Evolutionary conservation across 305 asterid genomes (phyloP).

Genomic region (Fraxinus albicans): DNA sequence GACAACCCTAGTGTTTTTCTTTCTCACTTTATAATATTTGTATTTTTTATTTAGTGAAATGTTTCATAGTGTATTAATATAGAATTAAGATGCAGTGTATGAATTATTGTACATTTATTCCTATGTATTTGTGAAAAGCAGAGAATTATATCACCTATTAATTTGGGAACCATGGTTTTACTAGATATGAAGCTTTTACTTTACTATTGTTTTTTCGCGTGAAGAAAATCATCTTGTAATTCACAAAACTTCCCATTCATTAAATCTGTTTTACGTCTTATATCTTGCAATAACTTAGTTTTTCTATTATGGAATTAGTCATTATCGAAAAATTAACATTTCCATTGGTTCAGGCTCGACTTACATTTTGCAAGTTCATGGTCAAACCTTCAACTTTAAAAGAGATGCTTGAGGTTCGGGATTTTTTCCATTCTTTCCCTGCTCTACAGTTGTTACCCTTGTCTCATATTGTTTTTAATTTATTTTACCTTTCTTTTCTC

Average conservation of each 20-base stretch:
- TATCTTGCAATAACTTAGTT: neutral
- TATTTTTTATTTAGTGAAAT: neutral
- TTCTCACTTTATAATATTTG: neutral
- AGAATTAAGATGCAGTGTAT: too few relatives aligned
- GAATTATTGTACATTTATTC: too few relatives aligned
- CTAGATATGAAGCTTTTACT: neutral
- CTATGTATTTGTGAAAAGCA: neutral
- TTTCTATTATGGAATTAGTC: neutral
- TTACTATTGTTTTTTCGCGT: too few relatives aligned
- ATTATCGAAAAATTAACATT: neutral
- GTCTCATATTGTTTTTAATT: too few relatives aligned
- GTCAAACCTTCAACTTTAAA: slow-evolving; percentile 90
- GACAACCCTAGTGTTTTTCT: neutral
- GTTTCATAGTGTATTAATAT: neutral
- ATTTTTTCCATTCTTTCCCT: slow-evolving; percentile 10
- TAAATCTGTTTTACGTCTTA: neutral
- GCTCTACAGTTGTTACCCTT: neutral
- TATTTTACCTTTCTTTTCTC: neutral
- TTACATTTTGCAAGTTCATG: slow-evolving; percentile 98
- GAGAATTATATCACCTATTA: neutral
- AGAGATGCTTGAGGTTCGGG: slow-evolving; percentile 95
- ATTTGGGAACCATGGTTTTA: neutral
- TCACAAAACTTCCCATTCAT: neutral
- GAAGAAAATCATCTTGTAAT: neutral
- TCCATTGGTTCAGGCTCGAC: slow-evolving; percentile 66